These are phyloP conservation scores for Syzygium grande DNA, from an alignment of 345 rosid genomes.

Conservation along the genomic window DNA sequence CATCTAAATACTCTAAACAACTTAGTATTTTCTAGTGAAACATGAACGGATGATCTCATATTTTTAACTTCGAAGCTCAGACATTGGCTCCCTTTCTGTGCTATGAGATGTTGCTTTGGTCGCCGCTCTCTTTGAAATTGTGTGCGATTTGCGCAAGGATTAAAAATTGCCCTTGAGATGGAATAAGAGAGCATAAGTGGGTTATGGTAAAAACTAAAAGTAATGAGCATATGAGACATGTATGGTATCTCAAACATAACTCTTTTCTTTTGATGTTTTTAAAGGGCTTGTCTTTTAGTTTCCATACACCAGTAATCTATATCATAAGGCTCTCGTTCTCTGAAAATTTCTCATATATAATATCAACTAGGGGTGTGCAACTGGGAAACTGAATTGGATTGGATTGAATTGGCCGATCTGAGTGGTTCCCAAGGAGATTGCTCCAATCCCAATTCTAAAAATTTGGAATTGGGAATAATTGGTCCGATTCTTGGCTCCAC, in stretches of 20 bases:
- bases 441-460: too few relatives aligned
- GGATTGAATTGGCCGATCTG: too few relatives aligned
- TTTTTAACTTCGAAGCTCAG: neutral
- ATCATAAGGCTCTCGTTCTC: neutral
- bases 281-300: neutral
- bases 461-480: too few relatives aligned
- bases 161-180: neutral
- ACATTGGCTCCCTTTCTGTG: neutral
- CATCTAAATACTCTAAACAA: neutral
- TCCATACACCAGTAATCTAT: too few relatives aligned
- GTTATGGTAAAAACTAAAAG: neutral
- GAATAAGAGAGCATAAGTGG: neutral
- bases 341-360: neutral
- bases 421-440: too few relatives aligned
- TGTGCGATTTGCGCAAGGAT: neutral
- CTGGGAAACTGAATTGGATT: too few relatives aligned
- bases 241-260: accelerated
- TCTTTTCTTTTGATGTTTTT: too few relatives aligned
- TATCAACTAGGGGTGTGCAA: neutral
- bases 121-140: neutral
- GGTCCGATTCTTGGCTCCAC: too few relatives aligned
- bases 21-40: neutral
- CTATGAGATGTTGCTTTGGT: neutral
- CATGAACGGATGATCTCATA: neutral
- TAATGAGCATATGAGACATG: neutral